Percentiles rank a stretch among this genome's conserved stretches.
Conservation (phyloP, 2,329 filamentous ascomycete species). For the Pezizomycotina sp. region DNA sequence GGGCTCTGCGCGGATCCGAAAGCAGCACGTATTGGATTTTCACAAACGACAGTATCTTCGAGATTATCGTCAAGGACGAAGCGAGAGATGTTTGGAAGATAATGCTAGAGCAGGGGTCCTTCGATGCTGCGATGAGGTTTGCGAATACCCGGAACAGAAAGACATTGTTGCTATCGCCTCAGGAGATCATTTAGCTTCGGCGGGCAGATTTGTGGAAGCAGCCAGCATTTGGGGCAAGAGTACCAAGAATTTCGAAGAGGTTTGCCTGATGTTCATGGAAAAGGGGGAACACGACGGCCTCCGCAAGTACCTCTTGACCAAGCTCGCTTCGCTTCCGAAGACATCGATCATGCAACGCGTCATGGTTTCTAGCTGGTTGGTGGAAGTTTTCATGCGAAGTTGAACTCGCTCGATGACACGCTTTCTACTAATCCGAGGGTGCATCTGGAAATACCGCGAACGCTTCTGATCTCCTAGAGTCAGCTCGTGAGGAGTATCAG, state of each 20-base stretch:
- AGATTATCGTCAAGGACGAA: constrained; percentile 80
- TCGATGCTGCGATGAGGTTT: constrained; percentile 73
- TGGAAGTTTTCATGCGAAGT: constrained; percentile 91
- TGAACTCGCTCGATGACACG: constrained; percentile 86
- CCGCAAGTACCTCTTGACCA: constrained; percentile 73
- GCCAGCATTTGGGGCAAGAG: constrained; percentile 84
- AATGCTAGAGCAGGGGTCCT: constrained; percentile 71
- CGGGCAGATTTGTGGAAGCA: constrained; percentile 69
- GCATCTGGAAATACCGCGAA: constrained; percentile 16
- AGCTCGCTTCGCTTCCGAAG: constrained; percentile 67
- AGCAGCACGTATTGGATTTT: constrained; percentile 98
- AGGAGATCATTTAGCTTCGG: constrained; percentile 69
- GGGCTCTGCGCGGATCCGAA: constrained; percentile 76
- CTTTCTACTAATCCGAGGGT: constrained; percentile 56
- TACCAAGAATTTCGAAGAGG: constrained; percentile 92
- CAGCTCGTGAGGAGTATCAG: constrained; percentile 55
- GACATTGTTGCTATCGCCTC: constrained; percentile 85
- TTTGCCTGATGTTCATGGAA: constrained; percentile 80
- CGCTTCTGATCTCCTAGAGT: constrained; percentile 14
- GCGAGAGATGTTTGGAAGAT: constrained; percentile 89
- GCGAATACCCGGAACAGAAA: constrained; percentile 60
- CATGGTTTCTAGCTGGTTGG: constrained; percentile 89
- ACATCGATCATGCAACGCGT: constrained; percentile 75
- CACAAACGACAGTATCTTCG: constrained; percentile 77
- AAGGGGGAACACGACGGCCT: constrained; percentile 78